These are phyloP conservation scores for Besnoitia besnoiti DNA, from an alignment of 169 alveolate species.

Conservation along the genomic window DNA sequence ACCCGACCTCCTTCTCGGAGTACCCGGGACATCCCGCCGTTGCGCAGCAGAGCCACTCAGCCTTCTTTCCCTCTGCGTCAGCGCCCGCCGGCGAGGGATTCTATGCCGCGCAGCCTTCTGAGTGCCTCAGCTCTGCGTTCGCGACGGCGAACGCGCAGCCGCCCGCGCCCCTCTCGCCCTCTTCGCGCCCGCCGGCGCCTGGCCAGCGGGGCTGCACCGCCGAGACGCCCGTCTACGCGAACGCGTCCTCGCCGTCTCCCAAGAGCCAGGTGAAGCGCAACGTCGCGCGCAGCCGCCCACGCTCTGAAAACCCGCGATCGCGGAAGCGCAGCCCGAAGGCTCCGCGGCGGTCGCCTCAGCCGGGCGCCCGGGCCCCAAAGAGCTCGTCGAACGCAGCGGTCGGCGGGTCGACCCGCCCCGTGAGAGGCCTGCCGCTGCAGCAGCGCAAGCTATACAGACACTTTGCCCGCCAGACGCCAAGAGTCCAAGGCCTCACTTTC, in stretches of 20 bases:
- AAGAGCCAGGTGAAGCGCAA: not conserved
- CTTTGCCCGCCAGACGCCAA: constrained; percentile 73
- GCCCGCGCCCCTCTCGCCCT: not conserved
- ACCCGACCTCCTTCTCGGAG: no score
- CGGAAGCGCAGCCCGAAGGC: not conserved
- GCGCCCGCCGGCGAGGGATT: no score
- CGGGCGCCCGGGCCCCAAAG: not conserved
- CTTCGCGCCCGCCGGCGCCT: not conserved
- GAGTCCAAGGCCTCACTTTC: constrained; percentile 79
- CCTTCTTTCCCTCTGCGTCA: no score
- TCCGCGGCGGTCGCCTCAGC: not conserved
- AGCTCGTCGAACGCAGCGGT: not conserved
- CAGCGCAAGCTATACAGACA: constrained; percentile 75
- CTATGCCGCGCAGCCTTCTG: no score
- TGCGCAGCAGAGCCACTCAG: no score
- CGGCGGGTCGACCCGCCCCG: constrained; percentile 31
- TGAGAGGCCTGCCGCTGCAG: constrained; percentile 75
- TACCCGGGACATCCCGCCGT: no score
- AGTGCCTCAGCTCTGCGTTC: no score
- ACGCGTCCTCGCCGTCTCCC: not conserved
- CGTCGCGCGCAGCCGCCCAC: not conserved
- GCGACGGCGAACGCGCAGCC: not conserved
- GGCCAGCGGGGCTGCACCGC: no score
- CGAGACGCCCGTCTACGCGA: not conserved
- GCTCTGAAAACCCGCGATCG: not conserved